Evolutionary conservation across 306 rosid genomes (phyloP), one percentile per base, ranked within the genome.

Genomic region (Astragalus membranaceus): DNA sequence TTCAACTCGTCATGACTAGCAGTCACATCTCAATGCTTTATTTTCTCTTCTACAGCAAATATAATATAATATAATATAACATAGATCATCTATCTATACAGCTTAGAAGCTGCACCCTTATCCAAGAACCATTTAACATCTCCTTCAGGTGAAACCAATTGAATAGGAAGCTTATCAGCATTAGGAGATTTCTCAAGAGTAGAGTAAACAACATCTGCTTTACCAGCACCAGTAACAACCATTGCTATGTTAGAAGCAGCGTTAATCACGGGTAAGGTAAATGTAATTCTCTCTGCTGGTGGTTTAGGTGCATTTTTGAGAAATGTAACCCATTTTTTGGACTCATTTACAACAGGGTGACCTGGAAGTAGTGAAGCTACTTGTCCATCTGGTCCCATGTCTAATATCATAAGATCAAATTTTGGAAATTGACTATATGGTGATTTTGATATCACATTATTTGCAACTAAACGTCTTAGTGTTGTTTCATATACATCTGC

Each of bases 381-480:
- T 4, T 89, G 96, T 15, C 98, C 98, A 71, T 92, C 98, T n/a
- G 92, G 90, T 41, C 98, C 98, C 96, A 89, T 89, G 6, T 92
- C 98, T 4, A 92, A 76, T 10, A 92, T 81, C 84, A 83, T 57
- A 49, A 92, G 92, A 75, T 92, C 98, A 33, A 89, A 87, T 79
- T 86, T 92, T 29, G 98, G 98, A 33, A 85, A 78, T n/a, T 73
- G 83, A 14, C 59, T 78, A 4, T 41, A 20, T 42, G 74, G 54
- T 69, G 92, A 81, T 52, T 46, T 43, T n/a, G 74, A 84, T 10
- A 92, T 42, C 69, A 89, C 85, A n/a, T 79, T 78, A 52, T 20
- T 80, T 12, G 59, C 50, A 4, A 80, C 88, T 80, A 87, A 84
- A 26, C 74, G 83, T 64, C 59, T 86, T 7, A 92, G 78, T 26